Evolutionary conservation across 805 yeast genomes (phyloP), one percentile per base, ranked within the genome.

Genomic region (Lipomyces kockii): DNA sequence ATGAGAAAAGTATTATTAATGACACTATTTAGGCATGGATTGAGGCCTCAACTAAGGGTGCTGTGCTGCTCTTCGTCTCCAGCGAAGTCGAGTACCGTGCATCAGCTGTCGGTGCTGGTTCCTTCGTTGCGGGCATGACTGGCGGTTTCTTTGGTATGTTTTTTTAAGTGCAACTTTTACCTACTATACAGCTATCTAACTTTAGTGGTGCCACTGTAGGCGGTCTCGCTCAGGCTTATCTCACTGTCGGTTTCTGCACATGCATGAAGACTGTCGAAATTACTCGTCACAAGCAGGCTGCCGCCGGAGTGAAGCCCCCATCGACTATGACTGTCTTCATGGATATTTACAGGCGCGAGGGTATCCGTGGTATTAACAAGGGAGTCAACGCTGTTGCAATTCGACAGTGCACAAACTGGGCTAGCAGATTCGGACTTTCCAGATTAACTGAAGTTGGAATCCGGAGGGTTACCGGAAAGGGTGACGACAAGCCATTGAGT

Each of bases 361-460:
- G 99, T 75, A 86, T 95, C 66, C 84, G 89, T 73, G 99, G 99
- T 75, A 92, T 95, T 78, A 94, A 95, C 82, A 92, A 90, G 82
- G 99, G 99, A 79, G 98, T 94, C 67, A 94, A 94, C 78, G 99
- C 99, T 8, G 98, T 94, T 67, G 98, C 98, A n/a, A 89, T 94
- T 73, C 89, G 99, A 82, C 99, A 95, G 79, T 90, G 92, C 91
- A 94, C 98, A 73, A 95, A 95, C 81, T 95, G 99, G 99, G 99
- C 99, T 61, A 92, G 98, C 22, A 86, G 99, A 78, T 94, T 93
- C 76, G 99, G 98, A 46, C 84, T 95, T 53, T 85, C 97, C 2
- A 86, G 99, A 77, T 84, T 93, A 76, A 96, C 97, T 39, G 99
- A 95, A 83, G 94, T 91, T 74, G 82, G 81, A 3, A 92, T 95